Evolutionary conservation across 2,329 filamentous ascomycete genomes (phyloP).

Genomic region (Aspergillus udagawae): DNA sequence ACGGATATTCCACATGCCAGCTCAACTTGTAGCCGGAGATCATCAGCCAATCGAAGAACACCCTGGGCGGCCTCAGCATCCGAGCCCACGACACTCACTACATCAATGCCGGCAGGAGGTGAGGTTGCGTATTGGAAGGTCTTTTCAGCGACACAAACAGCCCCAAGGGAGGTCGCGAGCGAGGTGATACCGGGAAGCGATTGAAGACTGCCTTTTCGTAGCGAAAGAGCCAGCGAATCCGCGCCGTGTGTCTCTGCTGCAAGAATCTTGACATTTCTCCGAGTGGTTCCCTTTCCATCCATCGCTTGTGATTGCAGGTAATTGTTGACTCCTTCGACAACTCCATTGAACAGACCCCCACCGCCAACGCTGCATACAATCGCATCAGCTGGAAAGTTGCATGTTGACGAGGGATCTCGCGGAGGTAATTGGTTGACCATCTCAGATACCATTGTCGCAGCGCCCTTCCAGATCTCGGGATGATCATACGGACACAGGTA

Average conservation of each 20-base stretch:
- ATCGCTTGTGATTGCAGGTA: constrained; percentile 18
- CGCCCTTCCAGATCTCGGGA: constrained; percentile 34
- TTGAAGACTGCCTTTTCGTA: constrained; percentile 52
- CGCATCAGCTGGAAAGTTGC: constrained; percentile 53
- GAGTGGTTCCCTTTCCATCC: not conserved
- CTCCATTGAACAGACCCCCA: constrained; percentile 70
- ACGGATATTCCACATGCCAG: constrained; percentile 75
- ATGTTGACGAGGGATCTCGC: constrained; percentile 1
- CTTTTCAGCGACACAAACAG: constrained; percentile 58
- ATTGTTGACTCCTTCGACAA: constrained; percentile 59
- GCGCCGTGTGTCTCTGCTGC: constrained; percentile 72
- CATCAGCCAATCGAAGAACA: constrained; percentile 70
- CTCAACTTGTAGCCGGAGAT: constrained; percentile 74
- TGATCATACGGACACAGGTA: constrained; percentile 39
- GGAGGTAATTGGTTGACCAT: constrained; percentile 31
- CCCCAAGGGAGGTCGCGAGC: constrained; percentile 68
- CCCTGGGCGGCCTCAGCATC: constrained; percentile 75
- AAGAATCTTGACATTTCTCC: constrained; percentile 46
- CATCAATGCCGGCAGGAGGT: constrained; percentile 37
- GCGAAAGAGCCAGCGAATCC: constrained; percentile 59
- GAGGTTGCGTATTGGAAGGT: constrained; percentile 59
- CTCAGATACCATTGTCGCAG: constrained; percentile 33
- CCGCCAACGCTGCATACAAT: constrained; percentile 77
- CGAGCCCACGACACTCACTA: constrained; percentile 58
- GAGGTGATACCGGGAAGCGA: constrained; percentile 66